phyloP scores from a whole-genome alignment of 331 rosid genomes.

The Stylosanthes scabra region DNA sequence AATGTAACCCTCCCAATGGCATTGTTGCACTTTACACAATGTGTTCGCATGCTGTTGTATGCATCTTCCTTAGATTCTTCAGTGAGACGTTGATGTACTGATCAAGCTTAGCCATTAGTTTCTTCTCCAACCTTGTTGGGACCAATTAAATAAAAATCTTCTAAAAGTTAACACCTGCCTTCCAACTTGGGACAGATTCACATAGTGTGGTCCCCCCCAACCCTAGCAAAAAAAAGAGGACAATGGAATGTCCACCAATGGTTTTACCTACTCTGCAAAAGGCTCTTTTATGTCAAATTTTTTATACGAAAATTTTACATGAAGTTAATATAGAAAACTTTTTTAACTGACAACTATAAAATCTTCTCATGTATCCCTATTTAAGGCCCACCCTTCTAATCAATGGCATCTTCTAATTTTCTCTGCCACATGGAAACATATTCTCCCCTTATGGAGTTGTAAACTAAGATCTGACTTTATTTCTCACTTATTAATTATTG shows the following conservation, averaged over 20 bases:
- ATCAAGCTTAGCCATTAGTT: background rate
- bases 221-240: background rate
- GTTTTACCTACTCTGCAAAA: background rate
- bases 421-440: no score
- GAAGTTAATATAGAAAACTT: no score
- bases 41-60: background rate
- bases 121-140: slow-evolving; percentile 2
- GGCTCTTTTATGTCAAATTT: no score
- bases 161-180: background rate
- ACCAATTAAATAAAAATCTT: background rate
- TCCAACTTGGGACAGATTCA: background rate
- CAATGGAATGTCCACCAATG: background rate
- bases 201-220: background rate
- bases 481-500: no score
- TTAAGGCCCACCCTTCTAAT: no score
- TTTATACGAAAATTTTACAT: no score
- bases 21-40: background rate
- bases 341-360: no score
- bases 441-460: background rate
- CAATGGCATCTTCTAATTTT: no score
- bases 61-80: background rate
- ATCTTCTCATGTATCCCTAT: no score
- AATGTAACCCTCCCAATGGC: background rate
- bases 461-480: background rate
- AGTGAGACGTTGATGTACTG: background rate